These are phyloP conservation scores for Acanthamoeba healyi DNA, from an alignment of 208 protist genomes.

Conservation along the genomic window DNA sequence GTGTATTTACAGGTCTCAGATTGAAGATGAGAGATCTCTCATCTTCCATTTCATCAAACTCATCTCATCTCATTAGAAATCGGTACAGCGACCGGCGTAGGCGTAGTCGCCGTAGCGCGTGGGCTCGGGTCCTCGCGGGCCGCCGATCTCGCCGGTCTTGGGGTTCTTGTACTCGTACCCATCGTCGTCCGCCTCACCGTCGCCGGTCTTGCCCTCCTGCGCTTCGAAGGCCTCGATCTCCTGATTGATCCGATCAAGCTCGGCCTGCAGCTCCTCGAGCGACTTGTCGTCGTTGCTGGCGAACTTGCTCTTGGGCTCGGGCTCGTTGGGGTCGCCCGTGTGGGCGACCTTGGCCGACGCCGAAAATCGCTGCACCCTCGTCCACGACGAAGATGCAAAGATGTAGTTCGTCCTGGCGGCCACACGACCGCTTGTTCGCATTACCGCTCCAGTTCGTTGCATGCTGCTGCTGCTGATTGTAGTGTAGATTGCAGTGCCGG, in stretches of 20 bases:
- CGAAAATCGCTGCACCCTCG: no score
- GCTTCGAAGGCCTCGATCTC: slow-evolving; percentile 3
- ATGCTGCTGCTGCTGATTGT: no score
- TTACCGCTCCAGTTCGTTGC: no score
- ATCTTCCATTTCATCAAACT: no score
- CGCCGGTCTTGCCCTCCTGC: background rate
- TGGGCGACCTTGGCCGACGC: no score
- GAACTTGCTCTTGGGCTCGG: background rate
- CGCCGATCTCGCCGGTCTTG: slow-evolving; percentile 62
- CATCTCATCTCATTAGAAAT: no score
- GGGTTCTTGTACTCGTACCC: slow-evolving; percentile 48
- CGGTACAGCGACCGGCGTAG: background rate
- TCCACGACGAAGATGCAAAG: no score
- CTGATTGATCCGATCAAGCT: slow-evolving; percentile 34
- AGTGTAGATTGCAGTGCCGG: no score
- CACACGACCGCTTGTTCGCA: no score
- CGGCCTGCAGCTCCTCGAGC: slow-evolving; percentile 23
- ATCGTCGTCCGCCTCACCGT: background rate
- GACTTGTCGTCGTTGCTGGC: slow-evolving; percentile 33
- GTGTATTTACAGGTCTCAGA: background rate
- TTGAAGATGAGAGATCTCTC: background rate
- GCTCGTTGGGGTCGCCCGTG: no score
- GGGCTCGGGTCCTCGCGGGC: slow-evolving; percentile 47
- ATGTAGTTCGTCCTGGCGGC: no score
- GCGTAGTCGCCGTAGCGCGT: slow-evolving; percentile 62